A percentile compares a stretch with the other conserved stretches of the same genome.
Conservation (phyloP, 208 protist genomes). For the Wallacemonas sp. region DNA sequence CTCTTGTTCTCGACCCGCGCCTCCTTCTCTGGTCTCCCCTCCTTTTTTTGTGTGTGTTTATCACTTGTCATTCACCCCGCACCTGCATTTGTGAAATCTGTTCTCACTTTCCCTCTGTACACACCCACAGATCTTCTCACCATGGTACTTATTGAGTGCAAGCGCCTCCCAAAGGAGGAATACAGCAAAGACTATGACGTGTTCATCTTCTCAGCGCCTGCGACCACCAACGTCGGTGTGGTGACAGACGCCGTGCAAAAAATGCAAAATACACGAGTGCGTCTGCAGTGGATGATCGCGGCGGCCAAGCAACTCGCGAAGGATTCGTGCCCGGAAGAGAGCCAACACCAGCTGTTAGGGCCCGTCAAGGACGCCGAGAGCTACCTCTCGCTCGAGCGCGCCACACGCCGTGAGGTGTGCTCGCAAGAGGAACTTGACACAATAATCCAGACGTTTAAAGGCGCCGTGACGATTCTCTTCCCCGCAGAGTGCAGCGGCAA, state of each 20-base stretch:
- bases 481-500: constrained; percentile 80
- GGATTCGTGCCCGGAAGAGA: constrained; percentile 52
- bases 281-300: constrained; percentile 81
- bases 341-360: constrained; percentile 68
- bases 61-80: constrained; percentile 8
- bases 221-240: constrained; percentile 68
- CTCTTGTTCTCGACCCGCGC: no score
- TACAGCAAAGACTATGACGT: constrained; percentile 91
- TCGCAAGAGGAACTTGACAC: constrained; percentile 70
- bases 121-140: constrained; percentile 7
- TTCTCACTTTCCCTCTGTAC: no score
- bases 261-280: constrained; percentile 88
- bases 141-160: constrained; percentile 91
- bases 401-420: constrained; percentile 47
- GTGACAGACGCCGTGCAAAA: constrained; percentile 65
- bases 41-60: no score
- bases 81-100: no score
- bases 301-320: constrained; percentile 83
- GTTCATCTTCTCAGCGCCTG: constrained; percentile 60
- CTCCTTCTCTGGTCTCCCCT: no score
- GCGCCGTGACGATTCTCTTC: constrained; percentile 86
- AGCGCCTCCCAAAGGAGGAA: constrained; percentile 89
- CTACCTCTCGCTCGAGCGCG: constrained; percentile 76
- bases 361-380: constrained; percentile 69
- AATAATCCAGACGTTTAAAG: constrained; percentile 72